These are phyloP conservation scores for Sextonia rubra DNA, from an alignment of 164 flowering plant species.

Conservation along the genomic window DNA sequence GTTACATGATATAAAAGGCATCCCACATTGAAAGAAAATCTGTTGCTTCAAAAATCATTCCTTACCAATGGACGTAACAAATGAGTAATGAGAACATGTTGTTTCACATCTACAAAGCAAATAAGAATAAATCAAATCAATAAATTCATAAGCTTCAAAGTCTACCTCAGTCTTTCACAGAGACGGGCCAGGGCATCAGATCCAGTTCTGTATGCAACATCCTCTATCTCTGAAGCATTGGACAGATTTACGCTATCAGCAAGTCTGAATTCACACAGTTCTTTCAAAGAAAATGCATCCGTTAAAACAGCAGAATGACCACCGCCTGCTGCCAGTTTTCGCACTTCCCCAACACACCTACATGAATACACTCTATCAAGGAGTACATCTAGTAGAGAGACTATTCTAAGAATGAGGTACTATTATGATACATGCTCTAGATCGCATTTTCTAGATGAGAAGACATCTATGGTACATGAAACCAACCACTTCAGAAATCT, in stretches of 20 bases:
- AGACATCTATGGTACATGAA: no score
- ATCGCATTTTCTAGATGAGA: no score
- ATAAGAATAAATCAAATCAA: background rate
- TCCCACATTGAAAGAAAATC: no score
- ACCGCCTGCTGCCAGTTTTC: slow-evolving; percentile 95
- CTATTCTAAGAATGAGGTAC: background rate
- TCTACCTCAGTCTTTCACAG: slow-evolving; percentile 83
- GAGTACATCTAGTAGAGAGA: background rate
- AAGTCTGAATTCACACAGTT: slow-evolving; percentile 84
- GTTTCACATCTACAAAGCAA: background rate
- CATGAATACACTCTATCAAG: slow-evolving; percentile 10
- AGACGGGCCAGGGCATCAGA: slow-evolving; percentile 95
- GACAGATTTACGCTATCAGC: slow-evolving; percentile 63
- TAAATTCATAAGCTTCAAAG: background rate
- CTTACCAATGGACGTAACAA: no score
- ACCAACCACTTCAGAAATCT: no score
- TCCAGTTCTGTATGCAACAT: slow-evolving; percentile 81
- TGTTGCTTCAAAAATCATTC: no score
- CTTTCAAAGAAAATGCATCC: slow-evolving; percentile 90
- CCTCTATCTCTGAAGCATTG: slow-evolving; percentile 74
- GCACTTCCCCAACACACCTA: slow-evolving; percentile 94
- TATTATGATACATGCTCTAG: no score
- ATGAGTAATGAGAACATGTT: no score
- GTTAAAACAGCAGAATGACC: slow-evolving; percentile 98
- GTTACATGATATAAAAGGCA: no score